These are phyloP conservation scores for Blastobotrys attinorum DNA, from an alignment of 805 yeast genomes.

Conservation along the genomic window DNA sequence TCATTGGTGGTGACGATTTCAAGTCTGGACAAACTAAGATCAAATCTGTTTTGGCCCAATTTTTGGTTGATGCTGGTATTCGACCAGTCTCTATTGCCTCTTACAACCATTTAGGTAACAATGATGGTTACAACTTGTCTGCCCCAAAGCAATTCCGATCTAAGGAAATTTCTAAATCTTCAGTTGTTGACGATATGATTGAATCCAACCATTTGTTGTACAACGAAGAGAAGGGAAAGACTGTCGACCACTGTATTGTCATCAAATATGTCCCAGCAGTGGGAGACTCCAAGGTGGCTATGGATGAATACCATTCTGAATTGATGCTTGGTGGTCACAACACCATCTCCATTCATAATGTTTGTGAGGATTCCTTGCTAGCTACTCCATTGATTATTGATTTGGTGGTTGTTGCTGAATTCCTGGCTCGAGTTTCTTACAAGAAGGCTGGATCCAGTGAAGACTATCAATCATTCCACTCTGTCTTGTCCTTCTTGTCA, in stretches of 20 bases:
- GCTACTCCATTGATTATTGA: constrained; percentile 95
- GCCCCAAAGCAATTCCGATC: constrained; percentile 92
- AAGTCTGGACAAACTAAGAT: constrained; percentile 94
- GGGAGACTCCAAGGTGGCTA: constrained; percentile 94
- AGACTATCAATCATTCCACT: constrained; percentile 65
- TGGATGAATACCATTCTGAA: constrained; percentile 97
- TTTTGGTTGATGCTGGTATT: constrained; percentile 94
- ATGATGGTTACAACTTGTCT: constrained; percentile 86
- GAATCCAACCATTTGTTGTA: constrained; percentile 79
- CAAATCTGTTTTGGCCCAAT: constrained; percentile 94
- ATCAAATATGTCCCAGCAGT: constrained; percentile 92
- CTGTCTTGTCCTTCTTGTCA: constrained; percentile 78
- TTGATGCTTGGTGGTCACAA: constrained; percentile 97
- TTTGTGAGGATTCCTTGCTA: constrained; percentile 90
- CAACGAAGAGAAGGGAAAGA: constrained; percentile 68
- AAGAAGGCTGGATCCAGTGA: constrained; percentile 40
- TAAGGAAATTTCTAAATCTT: constrained; percentile 87
- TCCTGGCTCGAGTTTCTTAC: constrained; percentile 78
- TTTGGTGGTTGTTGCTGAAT: constrained; percentile 82
- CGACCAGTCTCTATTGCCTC: constrained; percentile 92
- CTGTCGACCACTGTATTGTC: constrained; percentile 89
- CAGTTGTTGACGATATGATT: constrained; percentile 91
- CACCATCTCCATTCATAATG: constrained; percentile 87
- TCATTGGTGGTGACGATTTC: constrained; percentile 96
- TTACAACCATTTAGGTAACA: constrained; percentile 93